Evolutionary conservation across 192 early-diverging fungal genomes (phyloP).

Genomic region (Mycoemilia scoparia): DNA sequence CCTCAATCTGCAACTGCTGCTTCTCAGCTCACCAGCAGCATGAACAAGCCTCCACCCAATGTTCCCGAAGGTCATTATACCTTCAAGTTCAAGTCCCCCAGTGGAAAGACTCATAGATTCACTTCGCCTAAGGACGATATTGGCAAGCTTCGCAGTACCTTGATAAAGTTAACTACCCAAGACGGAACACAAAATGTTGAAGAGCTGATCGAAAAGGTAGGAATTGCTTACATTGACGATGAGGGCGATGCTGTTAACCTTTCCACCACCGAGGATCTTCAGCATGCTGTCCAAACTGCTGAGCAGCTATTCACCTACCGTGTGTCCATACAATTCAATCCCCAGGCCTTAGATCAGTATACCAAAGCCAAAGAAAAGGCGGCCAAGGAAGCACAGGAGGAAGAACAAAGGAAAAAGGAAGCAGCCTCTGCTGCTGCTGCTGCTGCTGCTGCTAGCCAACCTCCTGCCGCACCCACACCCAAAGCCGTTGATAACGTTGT

Average conservation of each 20-base stretch:
- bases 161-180: constrained; percentile 36
- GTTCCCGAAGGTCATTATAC: constrained; percentile 25
- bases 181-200: constrained; percentile 33
- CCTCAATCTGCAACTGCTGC: constrained; percentile 11
- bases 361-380: constrained; percentile 8
- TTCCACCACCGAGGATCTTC: constrained; percentile 54
- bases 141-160: constrained; percentile 31
- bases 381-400: too few species aligned
- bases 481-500: neutral
- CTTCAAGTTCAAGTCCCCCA: constrained; percentile 64
- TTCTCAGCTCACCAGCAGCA: constrained; percentile 24
- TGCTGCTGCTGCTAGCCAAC: neutral
- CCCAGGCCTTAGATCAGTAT: constrained; percentile 7
- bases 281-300: constrained; percentile 69
- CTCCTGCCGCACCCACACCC: neutral
- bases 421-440: too few species aligned
- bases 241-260: constrained; percentile 76
- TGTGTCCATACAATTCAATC: constrained; percentile 46
- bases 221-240: constrained; percentile 76
- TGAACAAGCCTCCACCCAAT: constrained; percentile 10
- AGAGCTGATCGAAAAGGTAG: constrained; percentile 23
- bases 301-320: constrained; percentile 54
- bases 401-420: too few species aligned
- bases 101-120: constrained; percentile 58
- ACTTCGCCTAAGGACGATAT: constrained; percentile 36